Base-by-base conservation (phyloP, 2,329 filamentous ascomycete species). In the Ceratocystis ficicola region DNA sequence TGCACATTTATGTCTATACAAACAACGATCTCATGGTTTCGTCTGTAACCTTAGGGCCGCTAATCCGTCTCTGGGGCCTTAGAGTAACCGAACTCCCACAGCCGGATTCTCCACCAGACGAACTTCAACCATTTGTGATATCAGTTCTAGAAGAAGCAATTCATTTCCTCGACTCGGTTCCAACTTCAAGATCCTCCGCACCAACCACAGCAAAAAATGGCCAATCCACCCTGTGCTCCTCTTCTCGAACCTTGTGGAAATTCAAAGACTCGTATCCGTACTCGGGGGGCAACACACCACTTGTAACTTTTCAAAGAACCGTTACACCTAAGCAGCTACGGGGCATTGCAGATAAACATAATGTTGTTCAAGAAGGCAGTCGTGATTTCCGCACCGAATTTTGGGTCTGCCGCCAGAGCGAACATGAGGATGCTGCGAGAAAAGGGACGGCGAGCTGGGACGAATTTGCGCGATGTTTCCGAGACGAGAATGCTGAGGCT, bases 351-450 rank as follows among this genome's bases (percentile, higher is more conserved):
- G 71, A 73, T 44, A 71, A 72, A 67, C 73, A 74, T 68, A 72
- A 73, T 63, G 71, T 72, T 3, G 69, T 71, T 17, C 67, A 66
- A 30, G 62, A 66, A 22, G 68, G 65, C 30, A 68, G 67, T 6
- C 46, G 62, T 5, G 70, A 70, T 44, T 41, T 71, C 20, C 69
- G 69, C 28, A 63, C 72, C 1, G 86, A 88, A 74, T 80, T 77
- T 20, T 90, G 87, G 87, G 81, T 80, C 64, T 82, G 82, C 50
- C 80, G 88, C 66, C 79, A 79, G 57, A 87, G 84, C 72, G 74
- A 81, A 52, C 87, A 90, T 72, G 76, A 76, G 66, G 79, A 86
- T 70, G 75, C 73, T 5, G 74, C 77, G 20, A 75, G 74, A 48
- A 71, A 71, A 28, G 80, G 82, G 7, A 84, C 84, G 0, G 86